Evolutionary conservation across 2,329 filamentous ascomycete species (phyloP), one percentile per base, ranked within the genome.

Genomic region (Trichoderma sp.): DNA sequence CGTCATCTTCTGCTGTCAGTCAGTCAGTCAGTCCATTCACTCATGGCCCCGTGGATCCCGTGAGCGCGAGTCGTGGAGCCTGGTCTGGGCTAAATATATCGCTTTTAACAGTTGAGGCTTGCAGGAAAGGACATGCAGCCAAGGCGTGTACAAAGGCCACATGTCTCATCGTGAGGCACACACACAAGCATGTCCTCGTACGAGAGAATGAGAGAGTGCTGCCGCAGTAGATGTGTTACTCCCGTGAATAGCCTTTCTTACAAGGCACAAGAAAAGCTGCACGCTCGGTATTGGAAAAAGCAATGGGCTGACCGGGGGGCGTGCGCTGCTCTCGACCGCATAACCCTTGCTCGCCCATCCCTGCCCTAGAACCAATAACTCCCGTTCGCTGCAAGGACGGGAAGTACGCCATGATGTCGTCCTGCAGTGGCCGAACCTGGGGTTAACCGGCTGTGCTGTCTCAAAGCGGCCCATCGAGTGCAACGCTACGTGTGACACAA

Each of bases 341-440:
- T 1, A 39, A 65, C 17, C 63, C 63, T 11, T 32, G 63, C 20
- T 30, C 26, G 26, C 39, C 1, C 30, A 17, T 23, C 63, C 63
- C 43, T 65, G 63, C 26, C 63, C 17, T 15, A 26, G 32, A 26
- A 53, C 47, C 63, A 53, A 36, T 53, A 32, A 65, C 32, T n/a
- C 32, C 47, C 43, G 43, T 34, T 65, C 7, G 43, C 63, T 65
- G 47, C 63, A 65, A 50, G 23, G 47, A 65, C 63, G 53, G 53
- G 20, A 43, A 23, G 20, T 43, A 34, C 50, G 34, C 65, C 53
- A 68, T 68, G 65, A 59, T 68, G 53, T 59, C 53, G 65, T 47
- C 65, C 57, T 68, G 65, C 65, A 68, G 65, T n/a, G 55, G 28
- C 39, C 20, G 34, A 47, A 59, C 36, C 53, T 47, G 65, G 65